phyloP scores from a whole-genome alignment of 148 eudicot species.

The Amaranthus palmeri region DNA sequence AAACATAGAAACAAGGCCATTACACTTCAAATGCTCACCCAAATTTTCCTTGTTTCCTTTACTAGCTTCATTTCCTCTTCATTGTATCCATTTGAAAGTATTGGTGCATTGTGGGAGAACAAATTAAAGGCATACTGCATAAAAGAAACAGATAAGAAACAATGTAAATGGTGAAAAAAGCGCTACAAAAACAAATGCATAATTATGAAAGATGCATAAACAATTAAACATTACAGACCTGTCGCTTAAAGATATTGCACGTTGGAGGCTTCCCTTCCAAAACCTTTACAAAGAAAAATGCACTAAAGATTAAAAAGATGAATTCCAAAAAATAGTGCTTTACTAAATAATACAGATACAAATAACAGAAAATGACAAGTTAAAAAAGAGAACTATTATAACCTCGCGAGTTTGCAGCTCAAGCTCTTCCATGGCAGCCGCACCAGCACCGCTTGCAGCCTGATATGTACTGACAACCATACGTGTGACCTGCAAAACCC shows the following conservation, averaged over 20 bases:
- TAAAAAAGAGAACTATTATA: background rate
- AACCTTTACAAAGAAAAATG: constrained; percentile 35
- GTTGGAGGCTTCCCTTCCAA: constrained; percentile 71
- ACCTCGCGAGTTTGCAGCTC: constrained; percentile 86
- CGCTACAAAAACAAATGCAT: background rate
- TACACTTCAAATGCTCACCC: constrained; percentile 49
- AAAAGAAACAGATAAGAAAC: background rate
- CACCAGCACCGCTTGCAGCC: constrained; percentile 93
- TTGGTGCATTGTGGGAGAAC: constrained; percentile 97
- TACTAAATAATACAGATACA: background rate
- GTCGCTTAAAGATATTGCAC: constrained; percentile 81
- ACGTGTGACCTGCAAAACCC: constrained; percentile 27
- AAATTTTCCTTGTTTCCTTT: constrained; percentile 96
- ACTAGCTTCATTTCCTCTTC: constrained; percentile 99
- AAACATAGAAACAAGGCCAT: background rate
- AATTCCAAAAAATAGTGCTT: background rate
- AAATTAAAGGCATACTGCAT: constrained; percentile 98
- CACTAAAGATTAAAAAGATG: background rate
- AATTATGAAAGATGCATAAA: background rate
- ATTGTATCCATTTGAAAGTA: constrained; percentile 85
- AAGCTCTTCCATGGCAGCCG: constrained; percentile 90
- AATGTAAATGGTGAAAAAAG: background rate
- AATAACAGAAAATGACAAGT: background rate
- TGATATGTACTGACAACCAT: constrained; percentile 90
- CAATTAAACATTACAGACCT: constrained; percentile 38